Base-by-base conservation (phyloP, 768 basidiomycete species). In the Russula abietina region DNA sequence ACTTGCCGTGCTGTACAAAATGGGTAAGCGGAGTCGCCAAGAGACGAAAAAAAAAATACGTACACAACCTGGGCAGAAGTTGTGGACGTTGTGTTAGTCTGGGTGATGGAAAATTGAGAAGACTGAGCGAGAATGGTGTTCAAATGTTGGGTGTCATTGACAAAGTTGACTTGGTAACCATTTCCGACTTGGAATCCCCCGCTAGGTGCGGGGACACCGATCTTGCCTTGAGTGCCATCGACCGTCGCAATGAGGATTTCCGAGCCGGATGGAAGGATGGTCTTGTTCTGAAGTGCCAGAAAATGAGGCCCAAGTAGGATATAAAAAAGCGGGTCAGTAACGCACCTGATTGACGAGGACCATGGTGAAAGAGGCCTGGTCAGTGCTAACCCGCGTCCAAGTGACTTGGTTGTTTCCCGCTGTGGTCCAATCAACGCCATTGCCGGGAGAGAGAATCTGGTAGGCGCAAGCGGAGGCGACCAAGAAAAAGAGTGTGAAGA, bases 91-190 rank as follows among this genome's bases (percentile, higher is more conserved):
- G 73, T 58, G 32, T 46, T 46, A 12, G 33, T 55, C 38, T 68
- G 56, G 46, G 71, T 72, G 71, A 85, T 83, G 68, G 71, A 74
- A 73, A 93, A 94, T 59, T 82, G 70, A 30, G 60, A 56, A 19
- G 89, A 91, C 74, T 94, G 90, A 43, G 91, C 89, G 57, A 83
- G 79, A 67, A 93, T 84, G 55, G 74, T 73, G 71, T 72, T 69
- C 26, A 81, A 74, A 58, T 83, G 56, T 22, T 79, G 59, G 3
- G 77, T 65, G 66, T 81, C 78, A 67, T 77, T 69, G 64, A 86
- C 83, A 30, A 94, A 73, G 76, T 93, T 91, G 73, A 95, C 79
- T 60, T 82, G 86, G 81, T 82, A 94, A 55, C 73, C 76, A 38
- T 66, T 59, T 60, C 86, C 87, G n/a, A 72, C 51, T 14, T 85